Evolutionary conservation across 306 rosid species (phyloP).

Genomic region (Elaeagnus macrophylla): DNA sequence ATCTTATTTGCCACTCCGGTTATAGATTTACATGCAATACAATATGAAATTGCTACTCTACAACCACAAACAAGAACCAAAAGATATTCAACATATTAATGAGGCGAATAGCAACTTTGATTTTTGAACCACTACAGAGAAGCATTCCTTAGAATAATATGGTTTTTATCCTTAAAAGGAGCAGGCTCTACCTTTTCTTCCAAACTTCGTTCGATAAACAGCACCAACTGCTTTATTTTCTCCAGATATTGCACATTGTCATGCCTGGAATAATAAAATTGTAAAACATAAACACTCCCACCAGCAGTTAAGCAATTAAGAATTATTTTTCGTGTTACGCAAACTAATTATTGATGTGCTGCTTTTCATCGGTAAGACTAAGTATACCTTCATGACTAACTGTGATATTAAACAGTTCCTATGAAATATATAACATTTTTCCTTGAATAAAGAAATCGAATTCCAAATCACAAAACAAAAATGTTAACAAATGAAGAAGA

Average conservation of each 20-base stretch:
- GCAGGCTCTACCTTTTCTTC: constrained; percentile 65
- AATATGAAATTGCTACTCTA: background rate
- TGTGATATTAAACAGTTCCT: no score
- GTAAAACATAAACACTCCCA: constrained; percentile 1
- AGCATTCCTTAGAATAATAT: constrained; percentile 1
- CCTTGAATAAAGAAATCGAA: no score
- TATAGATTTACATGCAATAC: constrained; percentile 2
- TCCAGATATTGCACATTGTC: constrained; percentile 84
- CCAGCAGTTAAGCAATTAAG: background rate
- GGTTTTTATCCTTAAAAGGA: constrained; percentile 1
- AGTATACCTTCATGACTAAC: no score
- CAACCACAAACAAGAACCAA: background rate
- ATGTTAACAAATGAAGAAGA: constrained; percentile 22
- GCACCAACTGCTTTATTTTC: constrained; percentile 80
- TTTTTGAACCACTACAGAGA: constrained; percentile 9
- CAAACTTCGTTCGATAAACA: constrained; percentile 72
- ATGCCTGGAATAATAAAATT: constrained; percentile 55
- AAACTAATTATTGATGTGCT: background rate
- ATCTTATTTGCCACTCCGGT: constrained; percentile 1
- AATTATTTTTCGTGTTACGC: background rate
- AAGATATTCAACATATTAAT: background rate
- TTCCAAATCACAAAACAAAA: no score
- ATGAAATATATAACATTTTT: no score
- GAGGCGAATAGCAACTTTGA: background rate
- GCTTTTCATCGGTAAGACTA: background rate